Conservation (phyloP, 1,284 basidiomycete species). For the Ceratobasidium sp. region DNA sequence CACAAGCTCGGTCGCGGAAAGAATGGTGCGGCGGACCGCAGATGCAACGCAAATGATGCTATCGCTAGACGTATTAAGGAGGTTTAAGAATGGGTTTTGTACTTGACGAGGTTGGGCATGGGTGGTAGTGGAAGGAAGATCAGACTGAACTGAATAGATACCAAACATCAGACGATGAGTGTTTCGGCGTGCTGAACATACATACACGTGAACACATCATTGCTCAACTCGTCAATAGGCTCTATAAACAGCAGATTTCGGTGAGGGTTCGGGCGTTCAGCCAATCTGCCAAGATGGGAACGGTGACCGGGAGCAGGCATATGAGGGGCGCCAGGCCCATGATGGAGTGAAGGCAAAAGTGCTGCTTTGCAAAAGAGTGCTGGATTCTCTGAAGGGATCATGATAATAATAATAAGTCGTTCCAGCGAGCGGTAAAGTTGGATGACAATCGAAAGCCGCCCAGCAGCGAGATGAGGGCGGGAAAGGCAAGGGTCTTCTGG, state of each 20-base stretch:
- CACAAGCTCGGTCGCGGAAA: constrained; percentile 29
- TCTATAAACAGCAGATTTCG: constrained; percentile 32
- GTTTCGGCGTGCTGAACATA: neutral
- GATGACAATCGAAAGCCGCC: constrained; percentile 34
- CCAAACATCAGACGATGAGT: neutral
- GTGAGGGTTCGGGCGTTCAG: constrained; percentile 26
- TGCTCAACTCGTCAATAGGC: constrained; percentile 9
- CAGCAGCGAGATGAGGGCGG: constrained; percentile 35
- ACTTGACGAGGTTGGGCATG: neutral
- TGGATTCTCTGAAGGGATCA: constrained; percentile 34
- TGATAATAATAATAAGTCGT: constrained; percentile 15
- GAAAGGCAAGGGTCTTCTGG: constrained; percentile 26
- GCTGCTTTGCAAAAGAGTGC: constrained; percentile 28
- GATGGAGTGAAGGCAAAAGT: constrained; percentile 22
- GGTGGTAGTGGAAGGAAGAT: constrained; percentile 26
- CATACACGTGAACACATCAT: constrained; percentile 13
- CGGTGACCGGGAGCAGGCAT: constrained; percentile 32
- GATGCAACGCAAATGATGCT: constrained; percentile 32
- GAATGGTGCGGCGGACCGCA: constrained; percentile 26
- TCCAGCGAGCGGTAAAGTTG: constrained; percentile 18
- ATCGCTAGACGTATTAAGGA: constrained; percentile 23
- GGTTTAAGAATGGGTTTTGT: constrained; percentile 29
- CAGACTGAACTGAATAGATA: constrained; percentile 39
- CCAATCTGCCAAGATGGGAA: constrained; percentile 22
- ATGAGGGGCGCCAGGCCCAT: constrained; percentile 35